These are phyloP conservation scores for Aspergillus tubingensis DNA, from an alignment of 2,329 filamentous ascomycete genomes.

Conservation along the genomic window DNA sequence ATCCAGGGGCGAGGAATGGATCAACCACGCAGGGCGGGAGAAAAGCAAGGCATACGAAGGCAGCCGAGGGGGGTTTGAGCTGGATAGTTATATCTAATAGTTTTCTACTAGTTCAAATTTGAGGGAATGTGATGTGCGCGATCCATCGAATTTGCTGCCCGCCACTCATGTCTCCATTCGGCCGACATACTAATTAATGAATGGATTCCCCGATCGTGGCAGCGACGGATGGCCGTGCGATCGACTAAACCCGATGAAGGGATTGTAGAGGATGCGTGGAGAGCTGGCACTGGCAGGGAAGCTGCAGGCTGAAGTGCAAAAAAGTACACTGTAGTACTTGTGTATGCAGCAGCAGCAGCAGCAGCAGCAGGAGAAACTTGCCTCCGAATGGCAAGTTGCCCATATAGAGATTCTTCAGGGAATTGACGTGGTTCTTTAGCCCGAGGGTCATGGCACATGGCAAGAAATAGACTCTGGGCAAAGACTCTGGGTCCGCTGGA, in stretches of 20 bases:
- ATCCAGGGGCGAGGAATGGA: neutral
- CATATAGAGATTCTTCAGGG: neutral
- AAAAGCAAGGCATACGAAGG: neutral
- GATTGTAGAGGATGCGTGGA: neutral
- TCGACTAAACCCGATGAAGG: neutral
- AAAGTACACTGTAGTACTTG: too few species aligned
- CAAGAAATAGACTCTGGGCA: neutral
- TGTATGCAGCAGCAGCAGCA: neutral
- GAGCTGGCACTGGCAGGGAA: neutral
- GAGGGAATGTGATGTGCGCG: neutral
- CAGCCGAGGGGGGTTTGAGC: neutral
- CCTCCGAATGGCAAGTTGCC: neutral
- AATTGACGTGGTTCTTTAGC: neutral
- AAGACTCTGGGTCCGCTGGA: neutral
- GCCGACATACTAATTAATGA: neutral
- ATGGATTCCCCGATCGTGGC: neutral
- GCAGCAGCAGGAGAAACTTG: neutral
- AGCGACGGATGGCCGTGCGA: too few species aligned
- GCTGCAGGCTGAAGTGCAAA: too few species aligned
- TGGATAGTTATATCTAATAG: conserved; percentile 1
- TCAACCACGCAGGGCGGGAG: neutral
- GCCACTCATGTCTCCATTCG: neutral
- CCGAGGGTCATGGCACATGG: neutral
- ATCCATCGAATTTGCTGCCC: neutral
- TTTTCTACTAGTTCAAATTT: neutral